A percentile compares a stretch with the other conserved stretches of the same genome.
These are phyloP conservation scores for Colletotrichum cordylinicola DNA, from an alignment of 2,329 filamentous ascomycete species.

Conservation along the genomic window DNA sequence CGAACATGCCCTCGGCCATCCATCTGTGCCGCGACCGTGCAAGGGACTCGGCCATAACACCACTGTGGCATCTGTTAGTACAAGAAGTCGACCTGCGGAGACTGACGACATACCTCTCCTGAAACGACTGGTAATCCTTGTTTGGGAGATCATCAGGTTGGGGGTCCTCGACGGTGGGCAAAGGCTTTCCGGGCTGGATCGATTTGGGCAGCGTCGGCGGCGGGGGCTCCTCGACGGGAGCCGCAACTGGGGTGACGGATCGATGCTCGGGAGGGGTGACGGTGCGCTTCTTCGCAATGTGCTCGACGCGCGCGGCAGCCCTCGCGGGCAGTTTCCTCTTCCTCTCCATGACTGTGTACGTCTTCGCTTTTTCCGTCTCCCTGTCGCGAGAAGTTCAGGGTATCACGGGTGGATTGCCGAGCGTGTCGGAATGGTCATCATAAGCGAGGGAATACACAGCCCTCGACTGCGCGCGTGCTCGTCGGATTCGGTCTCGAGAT, in stretches of 20 bases:
- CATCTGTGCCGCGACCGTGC: conserved; percentile 75
- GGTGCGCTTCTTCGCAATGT: conserved; percentile 64
- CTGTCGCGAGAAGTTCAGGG: conserved; percentile 8
- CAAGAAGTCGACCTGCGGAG: too few relatives aligned
- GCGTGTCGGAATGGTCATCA: conserved; percentile 18
- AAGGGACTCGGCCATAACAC: conserved; percentile 76
- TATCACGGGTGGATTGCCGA: conserved; percentile 13
- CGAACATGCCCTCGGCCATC: conserved; percentile 75
- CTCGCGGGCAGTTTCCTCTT: conserved; percentile 71
- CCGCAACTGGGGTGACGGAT: conserved; percentile 52
- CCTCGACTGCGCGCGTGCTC: conserved; percentile 11
- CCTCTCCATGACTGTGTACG: conserved; percentile 57
- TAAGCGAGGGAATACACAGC: conserved; percentile 14
- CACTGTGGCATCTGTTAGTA: conserved; percentile 51
- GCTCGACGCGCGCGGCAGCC: conserved; percentile 65
- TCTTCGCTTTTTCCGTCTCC: conserved; percentile 1
- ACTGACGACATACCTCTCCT: conserved; percentile 64
- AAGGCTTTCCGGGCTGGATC: conserved; percentile 68
- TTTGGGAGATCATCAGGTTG: conserved; percentile 68
- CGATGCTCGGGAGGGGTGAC: conserved; percentile 58
- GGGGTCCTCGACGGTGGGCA: conserved; percentile 72
- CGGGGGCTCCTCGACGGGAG: conserved; percentile 39
- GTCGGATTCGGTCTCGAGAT: not conserved
- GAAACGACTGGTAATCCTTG: conserved; percentile 75
- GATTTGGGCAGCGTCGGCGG: conserved; percentile 63